Conservation (phyloP, 805 yeast species). For the Metschnikowia reukaufii region DNA sequence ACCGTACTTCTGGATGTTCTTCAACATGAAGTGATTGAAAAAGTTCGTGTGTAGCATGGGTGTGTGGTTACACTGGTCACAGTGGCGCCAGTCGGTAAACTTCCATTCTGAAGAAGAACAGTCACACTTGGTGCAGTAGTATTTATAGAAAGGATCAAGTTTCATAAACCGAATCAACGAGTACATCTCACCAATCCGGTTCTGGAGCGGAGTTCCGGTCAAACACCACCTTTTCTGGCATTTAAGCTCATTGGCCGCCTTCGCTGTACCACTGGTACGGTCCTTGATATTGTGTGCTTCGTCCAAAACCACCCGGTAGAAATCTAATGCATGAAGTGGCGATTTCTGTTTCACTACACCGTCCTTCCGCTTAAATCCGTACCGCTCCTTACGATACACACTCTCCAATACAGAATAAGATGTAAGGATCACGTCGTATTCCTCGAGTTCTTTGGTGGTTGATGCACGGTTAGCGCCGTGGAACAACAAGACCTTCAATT, state of each 20-base stretch:
- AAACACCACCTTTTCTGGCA: constrained; percentile 86
- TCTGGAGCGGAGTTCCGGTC: constrained; percentile 95
- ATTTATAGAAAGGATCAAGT: constrained; percentile 81
- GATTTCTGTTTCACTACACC: constrained; percentile 74
- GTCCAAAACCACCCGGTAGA: constrained; percentile 85
- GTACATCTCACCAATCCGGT: constrained; percentile 94
- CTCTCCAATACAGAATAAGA: constrained; percentile 93
- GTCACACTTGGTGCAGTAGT: constrained; percentile 91
- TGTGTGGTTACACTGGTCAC: constrained; percentile 85
- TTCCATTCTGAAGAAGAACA: constrained; percentile 83
- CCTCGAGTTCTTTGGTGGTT: constrained; percentile 52
- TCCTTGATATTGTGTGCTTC: constrained; percentile 98
- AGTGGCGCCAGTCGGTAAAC: constrained; percentile 77
- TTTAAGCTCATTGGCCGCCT: constrained; percentile 75
- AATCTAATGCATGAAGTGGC: constrained; percentile 68
- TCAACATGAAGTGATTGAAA: constrained; percentile 93
- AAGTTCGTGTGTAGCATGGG: constrained; percentile 95
- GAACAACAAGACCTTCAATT: constrained; percentile 65
- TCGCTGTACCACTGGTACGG: constrained; percentile 88
- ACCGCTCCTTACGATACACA: constrained; percentile 74
- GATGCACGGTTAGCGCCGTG: constrained; percentile 84
- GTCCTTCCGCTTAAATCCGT: constrained; percentile 77
- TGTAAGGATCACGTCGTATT: constrained; percentile 80
- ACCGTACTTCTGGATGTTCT: constrained; percentile 87
- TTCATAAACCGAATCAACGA: constrained; percentile 84